Evolutionary conservation across 441 rosid species (phyloP).

Genomic region (Erysimum cheiri): DNA sequence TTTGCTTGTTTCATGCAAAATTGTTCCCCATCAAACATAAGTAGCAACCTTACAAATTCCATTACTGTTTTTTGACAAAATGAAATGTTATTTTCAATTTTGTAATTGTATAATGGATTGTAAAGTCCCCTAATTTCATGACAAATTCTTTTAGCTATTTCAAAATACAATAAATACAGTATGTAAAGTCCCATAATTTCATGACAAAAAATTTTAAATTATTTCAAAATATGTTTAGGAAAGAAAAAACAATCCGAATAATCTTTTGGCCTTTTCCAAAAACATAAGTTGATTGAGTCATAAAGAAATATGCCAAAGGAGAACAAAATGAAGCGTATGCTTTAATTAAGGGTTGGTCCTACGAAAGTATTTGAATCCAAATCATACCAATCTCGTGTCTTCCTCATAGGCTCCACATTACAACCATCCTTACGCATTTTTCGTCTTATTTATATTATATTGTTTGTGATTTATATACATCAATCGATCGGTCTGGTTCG

Average conservation of each 20-base stretch:
- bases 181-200: slow-evolving; percentile 17
- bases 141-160: too few relatives aligned
- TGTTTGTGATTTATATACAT: neutral
- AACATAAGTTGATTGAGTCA: slow-evolving; percentile 27
- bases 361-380: slow-evolving; percentile 4
- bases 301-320: slow-evolving; percentile 19
- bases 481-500: neutral
- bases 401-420: slow-evolving; percentile 24
- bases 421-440: slow-evolving; percentile 18
- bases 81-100: neutral
- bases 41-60: slow-evolving; percentile 21
- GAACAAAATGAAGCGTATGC: slow-evolving; percentile 30
- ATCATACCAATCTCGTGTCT: slow-evolving; percentile 37
- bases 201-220: neutral
- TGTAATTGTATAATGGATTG: neutral
- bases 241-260: neutral
- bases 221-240: neutral
- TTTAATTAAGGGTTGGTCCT: slow-evolving; percentile 25
- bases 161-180: too few relatives aligned
- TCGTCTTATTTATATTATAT: neutral
- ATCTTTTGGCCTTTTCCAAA: slow-evolving; percentile 4
- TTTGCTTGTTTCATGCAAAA: slow-evolving; percentile 40
- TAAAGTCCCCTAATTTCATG: too few relatives aligned
- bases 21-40: slow-evolving; percentile 22
- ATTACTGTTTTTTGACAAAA: slow-evolving; percentile 4